These are phyloP conservation scores for Periconia sp. DNA, from an alignment of 2,329 filamentous ascomycete species.

Conservation along the genomic window DNA sequence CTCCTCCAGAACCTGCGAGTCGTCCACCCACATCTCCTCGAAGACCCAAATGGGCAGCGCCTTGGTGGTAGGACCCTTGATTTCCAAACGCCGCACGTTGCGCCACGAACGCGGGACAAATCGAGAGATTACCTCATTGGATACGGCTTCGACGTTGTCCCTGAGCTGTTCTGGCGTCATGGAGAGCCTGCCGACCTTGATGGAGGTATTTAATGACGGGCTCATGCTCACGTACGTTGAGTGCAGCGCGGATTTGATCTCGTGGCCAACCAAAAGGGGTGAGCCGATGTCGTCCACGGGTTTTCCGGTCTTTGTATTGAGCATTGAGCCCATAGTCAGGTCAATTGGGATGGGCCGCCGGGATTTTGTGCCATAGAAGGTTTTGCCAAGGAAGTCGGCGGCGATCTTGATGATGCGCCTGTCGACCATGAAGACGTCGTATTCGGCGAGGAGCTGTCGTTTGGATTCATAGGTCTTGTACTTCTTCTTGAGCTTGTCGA, in stretches of 20 bases:
- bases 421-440: conserved; percentile 93
- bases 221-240: conserved; percentile 80
- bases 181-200: conserved; percentile 75
- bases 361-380: conserved; percentile 79
- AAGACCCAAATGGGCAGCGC: conserved; percentile 94
- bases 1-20: conserved; percentile 68
- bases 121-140: conserved; percentile 66
- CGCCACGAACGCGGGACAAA: conserved; percentile 85
- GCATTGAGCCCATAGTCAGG: conserved; percentile 60
- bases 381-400: conserved; percentile 81
- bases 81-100: conserved; percentile 79
- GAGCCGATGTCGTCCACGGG: conserved; percentile 52
- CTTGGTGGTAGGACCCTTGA: conserved; percentile 87
- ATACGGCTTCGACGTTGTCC: conserved; percentile 76
- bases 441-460: conserved; percentile 78
- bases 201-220: conserved; percentile 75
- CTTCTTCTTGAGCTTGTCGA: conserved; percentile 83
- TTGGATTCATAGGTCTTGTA: conserved; percentile 82
- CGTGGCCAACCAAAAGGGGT: conserved; percentile 70
- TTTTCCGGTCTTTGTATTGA: conserved; percentile 56
- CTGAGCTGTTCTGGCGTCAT: conserved; percentile 75
- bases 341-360: conserved; percentile 87
- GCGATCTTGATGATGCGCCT: conserved; percentile 76
- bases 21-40: conserved; percentile 85
- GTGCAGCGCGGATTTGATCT: conserved; percentile 76